Evolutionary conservation across 768 basidiomycete genomes (phyloP), one percentile per base, ranked within the genome.

Genomic region (Amanita exitialis): DNA sequence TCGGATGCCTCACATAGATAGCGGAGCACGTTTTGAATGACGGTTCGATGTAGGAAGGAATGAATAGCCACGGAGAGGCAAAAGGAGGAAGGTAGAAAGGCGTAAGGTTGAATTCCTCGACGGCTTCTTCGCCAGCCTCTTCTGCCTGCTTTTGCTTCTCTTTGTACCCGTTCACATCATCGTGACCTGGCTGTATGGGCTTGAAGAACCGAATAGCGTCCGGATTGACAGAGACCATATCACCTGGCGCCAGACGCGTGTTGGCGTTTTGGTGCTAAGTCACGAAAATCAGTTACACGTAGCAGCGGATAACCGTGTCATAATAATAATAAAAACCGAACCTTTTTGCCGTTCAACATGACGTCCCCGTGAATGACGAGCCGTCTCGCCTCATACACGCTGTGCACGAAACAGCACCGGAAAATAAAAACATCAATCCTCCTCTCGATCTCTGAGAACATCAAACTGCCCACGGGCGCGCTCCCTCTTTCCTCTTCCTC

Each of bases 381-480:
- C 54, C 85, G 69, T 58, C 92, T 74, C 3, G 96, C 96, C 58
- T 91, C 85, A 65, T 93, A 96, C 43, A 94, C 86, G 61, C 88
- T 92, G 54, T 81, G 78, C 25, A 84, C 86, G 57, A 98, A 83
- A 63, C 94, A 95, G 51, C 80, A 79, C 44, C 94, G 73, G 68
- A 97, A 98, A 45, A 98, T 68, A 63, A 97, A 80, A 41, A 91
- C 84, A 61, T 99, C 96, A 64, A 99, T 77, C 65, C 96, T 66
- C 62, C 93, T 76, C 73, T 99, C 96, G n/a, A 98, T 77, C 66
- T 97, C 91, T 0, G 80, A 66, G 64, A 94, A 89, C 89, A 98
- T 94, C 77, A 99, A 78, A 64, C 89, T 92, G 45, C 90, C 91
- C 13, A 98, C 86, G 4, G 96, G 96, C 15, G 92, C 85, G 58